Conservation (phyloP, 306 rosid species). For the Pachyrhizus erosus region DNA sequence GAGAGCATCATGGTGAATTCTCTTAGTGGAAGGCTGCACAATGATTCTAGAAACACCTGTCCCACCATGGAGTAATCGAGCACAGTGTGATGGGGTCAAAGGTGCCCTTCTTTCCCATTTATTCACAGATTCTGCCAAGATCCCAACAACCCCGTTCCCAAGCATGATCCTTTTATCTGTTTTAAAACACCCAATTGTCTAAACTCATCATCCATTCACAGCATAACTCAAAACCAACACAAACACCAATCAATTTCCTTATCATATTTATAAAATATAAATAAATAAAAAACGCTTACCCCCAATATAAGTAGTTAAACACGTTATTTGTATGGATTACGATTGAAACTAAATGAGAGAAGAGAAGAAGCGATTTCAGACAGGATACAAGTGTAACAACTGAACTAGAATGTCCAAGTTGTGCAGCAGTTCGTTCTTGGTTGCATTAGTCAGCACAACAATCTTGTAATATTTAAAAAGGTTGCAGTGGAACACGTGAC, state of each 20-base stretch:
- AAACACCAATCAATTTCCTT: background rate
- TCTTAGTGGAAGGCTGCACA: constrained; percentile 87
- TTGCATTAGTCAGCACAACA: background rate
- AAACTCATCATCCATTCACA: background rate
- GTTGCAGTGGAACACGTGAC: background rate
- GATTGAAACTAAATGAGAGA: background rate
- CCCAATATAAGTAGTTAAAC: background rate
- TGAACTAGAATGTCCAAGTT: background rate
- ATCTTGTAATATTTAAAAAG: background rate
- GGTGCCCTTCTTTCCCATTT: constrained; percentile 99
- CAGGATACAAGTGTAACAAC: background rate
- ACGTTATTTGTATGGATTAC: background rate
- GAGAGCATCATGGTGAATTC: constrained; percentile 78
- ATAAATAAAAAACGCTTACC: background rate
- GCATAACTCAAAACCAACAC: background rate
- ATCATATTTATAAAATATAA: background rate
- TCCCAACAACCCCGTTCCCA: constrained; percentile 92
- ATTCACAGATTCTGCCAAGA: constrained; percentile 73
- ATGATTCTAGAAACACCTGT: constrained; percentile 74
- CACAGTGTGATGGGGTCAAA: constrained; percentile 90
- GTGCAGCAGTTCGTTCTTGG: background rate
- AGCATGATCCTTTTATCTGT: constrained; percentile 55
- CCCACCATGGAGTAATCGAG: constrained; percentile 72
- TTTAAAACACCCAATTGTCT: constrained; percentile 9
- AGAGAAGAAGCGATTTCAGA: background rate